Evolutionary conservation across 2,329 filamentous ascomycete species (phyloP).

Genomic region (Monosporascus sp.): DNA sequence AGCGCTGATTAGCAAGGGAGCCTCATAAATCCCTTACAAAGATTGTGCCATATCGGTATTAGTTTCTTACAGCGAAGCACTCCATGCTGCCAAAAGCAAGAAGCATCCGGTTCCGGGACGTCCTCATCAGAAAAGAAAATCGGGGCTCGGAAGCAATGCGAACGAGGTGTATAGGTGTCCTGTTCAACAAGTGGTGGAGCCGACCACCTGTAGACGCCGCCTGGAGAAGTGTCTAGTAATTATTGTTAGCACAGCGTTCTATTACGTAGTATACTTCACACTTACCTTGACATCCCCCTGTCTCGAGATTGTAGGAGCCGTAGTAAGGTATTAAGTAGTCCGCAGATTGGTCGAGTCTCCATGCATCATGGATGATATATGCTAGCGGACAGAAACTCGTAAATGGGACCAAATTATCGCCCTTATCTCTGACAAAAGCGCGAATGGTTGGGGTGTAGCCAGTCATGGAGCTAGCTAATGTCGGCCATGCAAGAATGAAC

Average conservation of each 20-base stretch:
- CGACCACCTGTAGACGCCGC: too few relatives aligned
- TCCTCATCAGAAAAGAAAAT: too few relatives aligned
- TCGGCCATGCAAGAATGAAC: background rate
- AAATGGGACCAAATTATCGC: background rate
- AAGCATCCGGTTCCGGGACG: too few relatives aligned
- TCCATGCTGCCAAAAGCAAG: too few relatives aligned
- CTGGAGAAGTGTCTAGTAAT: too few relatives aligned
- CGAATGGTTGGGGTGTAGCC: background rate
- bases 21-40: too few relatives aligned
- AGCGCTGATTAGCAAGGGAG: background rate
- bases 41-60: too few relatives aligned
- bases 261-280: background rate
- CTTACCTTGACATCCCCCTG: too few relatives aligned
- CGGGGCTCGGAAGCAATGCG: too few relatives aligned
- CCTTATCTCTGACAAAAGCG: background rate
- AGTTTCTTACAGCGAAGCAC: too few relatives aligned
- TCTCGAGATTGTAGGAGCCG: background rate
- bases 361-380: background rate
- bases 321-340: background rate
- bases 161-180: too few relatives aligned
- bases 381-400: background rate
- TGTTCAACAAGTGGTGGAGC: too few relatives aligned
- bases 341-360: background rate
- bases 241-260: background rate
- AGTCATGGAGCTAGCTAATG: background rate